Evolutionary conservation across 371 early-diverging fungal genomes (phyloP).

Genomic region (Mortierella sp.): DNA sequence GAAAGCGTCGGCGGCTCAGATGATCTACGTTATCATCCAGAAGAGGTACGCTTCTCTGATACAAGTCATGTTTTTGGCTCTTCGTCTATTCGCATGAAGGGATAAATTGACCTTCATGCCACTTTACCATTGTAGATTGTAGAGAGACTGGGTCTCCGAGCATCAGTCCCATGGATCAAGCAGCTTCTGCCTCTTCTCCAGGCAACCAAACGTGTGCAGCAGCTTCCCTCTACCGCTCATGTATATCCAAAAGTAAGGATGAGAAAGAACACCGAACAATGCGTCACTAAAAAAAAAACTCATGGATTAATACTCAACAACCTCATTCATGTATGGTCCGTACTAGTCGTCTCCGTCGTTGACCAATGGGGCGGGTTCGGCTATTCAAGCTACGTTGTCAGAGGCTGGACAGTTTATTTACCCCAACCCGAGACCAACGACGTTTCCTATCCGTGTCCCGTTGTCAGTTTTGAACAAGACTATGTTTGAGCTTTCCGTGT

Average conservation of each 20-base stretch:
- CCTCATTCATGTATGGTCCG: background rate
- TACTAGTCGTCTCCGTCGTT: background rate
- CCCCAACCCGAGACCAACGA: slow-evolving; percentile 23
- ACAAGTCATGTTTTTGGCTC: too few relatives aligned
- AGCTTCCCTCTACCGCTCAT: slow-evolving; percentile 29
- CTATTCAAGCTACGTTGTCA: slow-evolving; percentile 31
- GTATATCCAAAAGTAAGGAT: slow-evolving; percentile 23
- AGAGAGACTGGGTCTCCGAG: slow-evolving; percentile 27
- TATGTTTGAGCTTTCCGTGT: slow-evolving; percentile 53
- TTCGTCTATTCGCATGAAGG: too few relatives aligned
- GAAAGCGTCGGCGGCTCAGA: slow-evolving; percentile 3
- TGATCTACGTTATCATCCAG: slow-evolving; percentile 3
- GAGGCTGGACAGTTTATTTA: slow-evolving; percentile 32
- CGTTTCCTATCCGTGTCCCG: slow-evolving; percentile 40
- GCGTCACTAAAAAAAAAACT: too few relatives aligned
- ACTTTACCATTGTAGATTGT: slow-evolving; percentile 6
- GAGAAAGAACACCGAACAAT: too few relatives aligned
- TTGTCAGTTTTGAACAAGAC: slow-evolving; percentile 49
- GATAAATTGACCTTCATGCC: too few relatives aligned
- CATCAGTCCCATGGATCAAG: slow-evolving; percentile 37
- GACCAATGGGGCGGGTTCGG: background rate
- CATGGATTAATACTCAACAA: background rate
- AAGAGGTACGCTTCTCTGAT: slow-evolving; percentile 21
- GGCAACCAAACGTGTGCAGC: slow-evolving; percentile 33
- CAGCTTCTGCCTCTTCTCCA: slow-evolving; percentile 37